These are phyloP conservation scores for Aspergillus olivimuriae DNA, from an alignment of 495 filamentous ascomycete genomes.

Conservation along the genomic window DNA sequence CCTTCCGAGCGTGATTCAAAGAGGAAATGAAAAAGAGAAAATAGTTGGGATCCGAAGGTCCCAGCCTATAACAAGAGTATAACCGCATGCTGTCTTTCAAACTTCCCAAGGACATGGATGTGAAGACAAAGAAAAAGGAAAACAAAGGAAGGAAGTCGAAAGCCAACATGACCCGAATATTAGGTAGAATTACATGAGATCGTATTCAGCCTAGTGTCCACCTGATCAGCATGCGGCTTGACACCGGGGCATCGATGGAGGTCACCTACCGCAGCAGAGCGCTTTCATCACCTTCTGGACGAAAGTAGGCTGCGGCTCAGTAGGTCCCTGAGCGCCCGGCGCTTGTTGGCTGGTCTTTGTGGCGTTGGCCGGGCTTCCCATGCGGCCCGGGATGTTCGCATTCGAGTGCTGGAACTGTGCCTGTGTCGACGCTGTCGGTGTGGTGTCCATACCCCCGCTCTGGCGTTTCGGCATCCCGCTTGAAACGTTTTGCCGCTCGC, in stretches of 20 bases:
- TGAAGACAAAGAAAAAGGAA: constrained; percentile 24
- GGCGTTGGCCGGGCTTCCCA: constrained; percentile 52
- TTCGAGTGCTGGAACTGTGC: constrained; percentile 89
- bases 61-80: background rate
- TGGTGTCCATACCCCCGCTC: constrained; percentile 74
- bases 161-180: constrained; percentile 18
- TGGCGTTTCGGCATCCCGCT: constrained; percentile 60
- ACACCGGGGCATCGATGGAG: constrained; percentile 5
- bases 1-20: too few relatives aligned
- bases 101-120: constrained; percentile 6
- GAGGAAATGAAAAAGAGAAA: background rate
- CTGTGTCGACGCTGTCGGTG: constrained; percentile 76
- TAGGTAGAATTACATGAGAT: constrained; percentile 20
- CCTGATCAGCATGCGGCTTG: constrained; percentile 27
- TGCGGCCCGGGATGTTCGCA: constrained; percentile 68
- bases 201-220: constrained; percentile 20
- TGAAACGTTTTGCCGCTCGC: constrained; percentile 76
- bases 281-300: constrained; percentile 71
- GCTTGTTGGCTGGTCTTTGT: constrained; percentile 45
- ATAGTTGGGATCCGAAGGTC: background rate
- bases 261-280: constrained; percentile 70
- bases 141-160: constrained; percentile 19
- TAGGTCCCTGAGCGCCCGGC: constrained; percentile 31
- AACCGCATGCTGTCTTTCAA: constrained; percentile 18
- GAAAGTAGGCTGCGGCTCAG: constrained; percentile 45